Conservation (phyloP, 352 stramenopile species). For the Phytophthora melonis region DNA sequence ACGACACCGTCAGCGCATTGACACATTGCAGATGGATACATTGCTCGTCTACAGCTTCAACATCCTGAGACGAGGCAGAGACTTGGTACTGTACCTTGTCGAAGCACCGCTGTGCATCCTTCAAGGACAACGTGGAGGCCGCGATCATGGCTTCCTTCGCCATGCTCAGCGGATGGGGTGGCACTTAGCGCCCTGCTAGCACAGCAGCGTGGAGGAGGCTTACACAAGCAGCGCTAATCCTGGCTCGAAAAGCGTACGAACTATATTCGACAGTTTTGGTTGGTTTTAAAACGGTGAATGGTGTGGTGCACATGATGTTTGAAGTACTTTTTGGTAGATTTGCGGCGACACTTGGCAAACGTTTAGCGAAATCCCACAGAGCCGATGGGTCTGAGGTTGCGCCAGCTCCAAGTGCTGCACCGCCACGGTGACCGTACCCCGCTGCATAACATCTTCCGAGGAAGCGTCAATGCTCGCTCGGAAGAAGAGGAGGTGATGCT, state of each 20-base stretch:
- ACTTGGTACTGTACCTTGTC: constrained; percentile 57
- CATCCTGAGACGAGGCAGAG: constrained; percentile 5
- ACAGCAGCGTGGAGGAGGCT: constrained; percentile 8
- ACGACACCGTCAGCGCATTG: constrained; percentile 2
- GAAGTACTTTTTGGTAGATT: constrained; percentile 16
- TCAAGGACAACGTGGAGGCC: constrained; percentile 64
- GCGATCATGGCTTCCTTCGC: constrained; percentile 26
- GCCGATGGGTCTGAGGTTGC: constrained; percentile 53
- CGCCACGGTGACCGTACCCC: constrained; percentile 85
- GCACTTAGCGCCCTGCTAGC: constrained; percentile 8
- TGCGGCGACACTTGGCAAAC: constrained; percentile 2
- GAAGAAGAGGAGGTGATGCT: constrained; percentile 53
- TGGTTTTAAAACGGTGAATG: constrained; percentile 31
- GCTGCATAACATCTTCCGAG: constrained; percentile 75
- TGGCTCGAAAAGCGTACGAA: constrained; percentile 5
- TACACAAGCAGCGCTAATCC: constrained; percentile 28
- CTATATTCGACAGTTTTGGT: constrained; percentile 15
- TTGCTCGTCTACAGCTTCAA: constrained; percentile 40
- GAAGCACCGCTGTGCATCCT: constrained; percentile 79
- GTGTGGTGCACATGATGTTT: constrained; percentile 27
- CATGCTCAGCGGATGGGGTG: constrained; percentile 26
- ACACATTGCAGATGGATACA: constrained; percentile 24
- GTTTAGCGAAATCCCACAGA: neutral
- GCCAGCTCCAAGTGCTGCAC: constrained; percentile 83
- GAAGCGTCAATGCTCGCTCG: constrained; percentile 21